phyloP scores from a whole-genome alignment of 345 rosid species.

The Anastatica hierochuntica region DNA sequence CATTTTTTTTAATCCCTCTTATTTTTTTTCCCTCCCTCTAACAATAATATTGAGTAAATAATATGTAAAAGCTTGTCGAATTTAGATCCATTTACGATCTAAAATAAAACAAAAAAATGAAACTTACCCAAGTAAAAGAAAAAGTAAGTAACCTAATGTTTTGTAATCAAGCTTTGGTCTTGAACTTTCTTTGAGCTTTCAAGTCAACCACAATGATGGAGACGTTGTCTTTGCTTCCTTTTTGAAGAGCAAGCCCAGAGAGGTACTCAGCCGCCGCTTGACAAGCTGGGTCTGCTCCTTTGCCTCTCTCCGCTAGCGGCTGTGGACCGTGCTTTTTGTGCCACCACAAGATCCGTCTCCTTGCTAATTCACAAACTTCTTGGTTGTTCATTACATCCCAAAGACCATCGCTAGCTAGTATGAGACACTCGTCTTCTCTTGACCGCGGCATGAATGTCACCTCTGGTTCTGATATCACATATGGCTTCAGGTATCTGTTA shows the following conservation, averaged over 20 bases:
- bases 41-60: too few species aligned
- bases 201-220: slow-evolving; percentile 71
- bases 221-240: slow-evolving; percentile 82
- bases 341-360: slow-evolving; percentile 65
- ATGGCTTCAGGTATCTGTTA: slow-evolving; percentile 86
- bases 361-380: slow-evolving; percentile 84
- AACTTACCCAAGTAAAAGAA: too few species aligned
- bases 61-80: too few species aligned
- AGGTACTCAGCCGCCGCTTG: slow-evolving; percentile 81
- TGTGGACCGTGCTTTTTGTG: slow-evolving; percentile 59
- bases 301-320: slow-evolving; percentile 45
- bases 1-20: too few species aligned
- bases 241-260: slow-evolving; percentile 57
- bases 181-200: too few species aligned
- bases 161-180: slow-evolving; percentile 54
- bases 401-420: too few species aligned
- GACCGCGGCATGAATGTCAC: slow-evolving; percentile 73
- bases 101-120: too few species aligned
- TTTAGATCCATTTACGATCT: too few species aligned
- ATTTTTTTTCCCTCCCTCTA: too few species aligned
- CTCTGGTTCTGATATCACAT: slow-evolving; percentile 97
- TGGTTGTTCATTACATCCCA: slow-evolving; percentile 89
- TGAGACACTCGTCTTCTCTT: slow-evolving; percentile 82
- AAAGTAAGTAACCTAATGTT: too few species aligned
- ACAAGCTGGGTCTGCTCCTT: slow-evolving; percentile 59